phyloP scores from a whole-genome alignment of 768 basidiomycete genomes.

The Suillus fuscotomentosus region DNA sequence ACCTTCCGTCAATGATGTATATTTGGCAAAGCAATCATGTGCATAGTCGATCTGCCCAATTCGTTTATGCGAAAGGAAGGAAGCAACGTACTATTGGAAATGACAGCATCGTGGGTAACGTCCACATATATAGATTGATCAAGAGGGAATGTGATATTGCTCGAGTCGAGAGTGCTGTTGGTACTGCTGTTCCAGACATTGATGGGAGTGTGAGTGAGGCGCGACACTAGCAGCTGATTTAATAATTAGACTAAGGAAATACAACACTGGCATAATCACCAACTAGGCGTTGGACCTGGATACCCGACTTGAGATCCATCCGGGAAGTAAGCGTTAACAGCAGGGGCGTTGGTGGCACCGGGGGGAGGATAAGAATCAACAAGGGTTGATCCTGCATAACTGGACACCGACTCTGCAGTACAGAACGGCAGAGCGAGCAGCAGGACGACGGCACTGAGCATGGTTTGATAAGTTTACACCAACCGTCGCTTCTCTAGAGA shows the following conservation, averaged over 20 bases:
- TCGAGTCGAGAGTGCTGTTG: constrained; percentile 46
- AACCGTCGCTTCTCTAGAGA: too few relatives aligned
- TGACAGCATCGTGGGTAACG: constrained; percentile 44
- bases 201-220: constrained; percentile 38
- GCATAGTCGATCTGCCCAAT: constrained; percentile 40
- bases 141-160: constrained; percentile 33
- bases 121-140: constrained; percentile 44
- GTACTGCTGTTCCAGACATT: constrained; percentile 41
- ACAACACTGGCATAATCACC: constrained; percentile 11
- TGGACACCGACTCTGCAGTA: constrained; percentile 25
- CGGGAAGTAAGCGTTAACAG: constrained; percentile 38
- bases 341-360: constrained; percentile 31
- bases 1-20: constrained; percentile 40
- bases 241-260: not conserved
- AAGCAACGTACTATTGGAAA: constrained; percentile 32
- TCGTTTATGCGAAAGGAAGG: constrained; percentile 22
- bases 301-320: constrained; percentile 42
- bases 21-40: constrained; percentile 46
- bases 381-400: constrained; percentile 42
- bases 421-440: constrained; percentile 9
- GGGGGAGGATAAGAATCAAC: constrained; percentile 43
- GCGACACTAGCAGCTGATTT: constrained; percentile 40
- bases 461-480: not conserved
- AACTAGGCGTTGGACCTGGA: constrained; percentile 48
- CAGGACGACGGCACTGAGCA: not conserved